These are phyloP conservation scores for Mastigamoeba balamuthi DNA, from an alignment of 78 protist genomes.

Conservation along the genomic window DNA sequence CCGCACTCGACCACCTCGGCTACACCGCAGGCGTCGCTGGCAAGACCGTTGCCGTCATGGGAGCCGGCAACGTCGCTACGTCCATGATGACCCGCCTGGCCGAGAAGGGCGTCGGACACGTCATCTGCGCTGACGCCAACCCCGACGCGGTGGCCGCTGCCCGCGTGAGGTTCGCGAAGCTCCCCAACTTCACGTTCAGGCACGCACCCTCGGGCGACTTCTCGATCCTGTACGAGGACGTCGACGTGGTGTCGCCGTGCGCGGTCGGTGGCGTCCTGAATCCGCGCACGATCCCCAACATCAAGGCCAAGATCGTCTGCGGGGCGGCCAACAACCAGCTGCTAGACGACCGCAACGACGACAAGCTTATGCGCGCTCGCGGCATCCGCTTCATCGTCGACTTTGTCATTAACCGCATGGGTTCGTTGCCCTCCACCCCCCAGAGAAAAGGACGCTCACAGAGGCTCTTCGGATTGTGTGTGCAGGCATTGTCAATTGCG, in stretches of 20 bases:
- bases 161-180: background rate
- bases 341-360: background rate
- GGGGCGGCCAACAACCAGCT: constrained; percentile 23
- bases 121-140: background rate
- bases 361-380: background rate
- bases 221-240: background rate
- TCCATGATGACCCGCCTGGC: background rate
- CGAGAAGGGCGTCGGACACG: background rate
- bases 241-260: background rate
- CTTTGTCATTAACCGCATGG: constrained; percentile 7
- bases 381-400: constrained; percentile 13
- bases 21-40: background rate
- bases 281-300: background rate
- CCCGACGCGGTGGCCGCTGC: background rate
- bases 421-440: no score
- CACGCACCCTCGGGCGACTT: background rate
- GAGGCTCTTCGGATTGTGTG: no score
- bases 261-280: constrained; percentile 5
- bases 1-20: constrained; percentile 9
- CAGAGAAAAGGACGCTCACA: no score
- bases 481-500: no score
- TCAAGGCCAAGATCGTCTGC: constrained; percentile 10
- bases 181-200: background rate
- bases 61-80: constrained; percentile 11
- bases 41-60: background rate